phyloP scores from a whole-genome alignment of 2,329 filamentous ascomycete genomes.

The Aureobasidium sp. region DNA sequence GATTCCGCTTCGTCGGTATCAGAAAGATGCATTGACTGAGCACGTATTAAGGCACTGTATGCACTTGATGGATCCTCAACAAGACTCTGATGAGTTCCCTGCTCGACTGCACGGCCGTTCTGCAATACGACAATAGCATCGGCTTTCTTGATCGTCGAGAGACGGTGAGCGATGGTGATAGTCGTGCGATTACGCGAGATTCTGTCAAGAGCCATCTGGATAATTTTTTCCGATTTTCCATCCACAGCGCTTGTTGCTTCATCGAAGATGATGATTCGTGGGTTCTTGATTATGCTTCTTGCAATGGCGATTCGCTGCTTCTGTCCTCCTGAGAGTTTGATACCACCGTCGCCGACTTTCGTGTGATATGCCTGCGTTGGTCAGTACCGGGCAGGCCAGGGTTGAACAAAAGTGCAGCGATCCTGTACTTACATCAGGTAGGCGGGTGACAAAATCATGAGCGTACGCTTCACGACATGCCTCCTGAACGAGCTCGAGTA shows the following conservation, averaged over 20 bases:
- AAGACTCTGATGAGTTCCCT: slow-evolving; percentile 36
- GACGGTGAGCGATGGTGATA: slow-evolving; percentile 39
- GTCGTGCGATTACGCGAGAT: slow-evolving; percentile 59
- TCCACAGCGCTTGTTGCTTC: slow-evolving; percentile 93
- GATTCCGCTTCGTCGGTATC: not conserved
- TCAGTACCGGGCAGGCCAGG: not conserved
- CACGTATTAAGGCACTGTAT: not conserved
- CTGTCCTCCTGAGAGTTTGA: slow-evolving; percentile 90
- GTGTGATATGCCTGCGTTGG: slow-evolving; percentile 62
- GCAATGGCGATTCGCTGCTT: slow-evolving; percentile 98
- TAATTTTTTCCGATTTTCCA: slow-evolving; percentile 91
- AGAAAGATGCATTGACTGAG: not conserved
- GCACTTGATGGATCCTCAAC: not conserved
- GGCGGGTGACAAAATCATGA: slow-evolving; percentile 67
- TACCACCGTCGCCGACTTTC: slow-evolving; percentile 82
- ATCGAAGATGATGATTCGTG: slow-evolving; percentile 94
- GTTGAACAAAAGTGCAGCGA: too few relatives aligned
- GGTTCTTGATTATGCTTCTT: slow-evolving; percentile 62
- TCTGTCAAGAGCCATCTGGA: slow-evolving; percentile 78
- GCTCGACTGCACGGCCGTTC: slow-evolving; percentile 41
- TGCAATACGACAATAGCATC: slow-evolving; percentile 43
- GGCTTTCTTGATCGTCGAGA: slow-evolving; percentile 36
- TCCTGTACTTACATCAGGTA: slow-evolving; percentile 55
- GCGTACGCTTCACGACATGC: slow-evolving; percentile 93
- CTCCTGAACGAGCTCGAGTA: slow-evolving; percentile 72